These are phyloP conservation scores for Penicillium sp. DNA, from an alignment of 2,329 filamentous ascomycete genomes.

Conservation along the genomic window DNA sequence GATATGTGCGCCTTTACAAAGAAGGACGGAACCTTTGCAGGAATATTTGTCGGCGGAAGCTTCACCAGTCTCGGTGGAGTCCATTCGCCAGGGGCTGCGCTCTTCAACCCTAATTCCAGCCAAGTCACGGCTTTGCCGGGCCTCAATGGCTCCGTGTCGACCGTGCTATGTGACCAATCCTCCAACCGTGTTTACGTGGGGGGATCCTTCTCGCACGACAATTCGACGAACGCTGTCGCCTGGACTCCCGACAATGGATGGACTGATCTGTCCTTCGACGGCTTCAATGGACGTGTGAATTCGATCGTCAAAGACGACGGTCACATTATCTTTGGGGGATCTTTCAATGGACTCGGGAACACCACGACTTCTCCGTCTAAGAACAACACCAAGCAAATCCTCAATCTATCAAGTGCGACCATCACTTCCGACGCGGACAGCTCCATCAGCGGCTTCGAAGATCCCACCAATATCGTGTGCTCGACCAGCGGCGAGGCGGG, in stretches of 20 bases:
- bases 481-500: slow-evolving; percentile 63
- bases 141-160: slow-evolving; percentile 74
- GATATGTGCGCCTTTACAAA: slow-evolving; percentile 78
- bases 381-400: slow-evolving; percentile 61
- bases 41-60: slow-evolving; percentile 84
- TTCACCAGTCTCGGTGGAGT: slow-evolving; percentile 83
- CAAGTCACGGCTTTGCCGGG: slow-evolving; percentile 71
- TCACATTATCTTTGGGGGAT: slow-evolving; percentile 86
- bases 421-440: slow-evolving; percentile 62
- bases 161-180: slow-evolving; percentile 74
- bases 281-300: slow-evolving; percentile 88
- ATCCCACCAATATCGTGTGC: slow-evolving; percentile 80
- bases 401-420: slow-evolving; percentile 77
- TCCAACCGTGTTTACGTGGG: slow-evolving; percentile 83
- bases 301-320: slow-evolving; percentile 76
- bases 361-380: slow-evolving; percentile 54
- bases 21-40: slow-evolving; percentile 62
- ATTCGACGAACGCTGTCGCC: slow-evolving; percentile 84
- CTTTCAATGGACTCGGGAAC: slow-evolving; percentile 84
- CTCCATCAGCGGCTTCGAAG: slow-evolving; percentile 61
- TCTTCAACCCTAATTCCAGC: slow-evolving; percentile 71
- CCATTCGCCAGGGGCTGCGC: slow-evolving; percentile 70
- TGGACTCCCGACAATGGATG: slow-evolving; percentile 68
- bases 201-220: slow-evolving; percentile 72
- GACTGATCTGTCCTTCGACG: slow-evolving; percentile 79